Percentiles rank a stretch among this genome's conserved stretches.
phyloP scores from a whole-genome alignment of 345 rosid genomes.

The Physaria fendleri region DNA sequence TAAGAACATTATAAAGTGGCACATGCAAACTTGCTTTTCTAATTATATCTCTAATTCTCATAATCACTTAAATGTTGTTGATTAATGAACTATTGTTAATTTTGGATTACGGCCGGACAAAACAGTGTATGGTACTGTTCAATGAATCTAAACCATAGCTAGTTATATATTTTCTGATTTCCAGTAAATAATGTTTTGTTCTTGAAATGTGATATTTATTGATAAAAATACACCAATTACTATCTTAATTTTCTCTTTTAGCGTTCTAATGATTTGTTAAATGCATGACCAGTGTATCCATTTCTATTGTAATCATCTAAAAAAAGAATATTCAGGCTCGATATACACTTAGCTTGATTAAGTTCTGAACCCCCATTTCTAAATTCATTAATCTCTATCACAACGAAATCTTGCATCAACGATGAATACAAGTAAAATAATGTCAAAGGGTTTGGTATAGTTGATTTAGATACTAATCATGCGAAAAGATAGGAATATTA shows the following conservation, averaged over 20 bases:
- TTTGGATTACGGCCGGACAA: not conserved
- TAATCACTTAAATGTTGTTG: not conserved
- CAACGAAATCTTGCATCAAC: not conserved
- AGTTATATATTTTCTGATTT: not conserved
- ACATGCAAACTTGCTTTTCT: not conserved
- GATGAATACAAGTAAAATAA: not conserved
- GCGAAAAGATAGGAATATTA: not conserved
- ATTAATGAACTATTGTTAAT: not conserved
- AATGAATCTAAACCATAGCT: no score
- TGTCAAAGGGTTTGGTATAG: conserved; percentile 1
- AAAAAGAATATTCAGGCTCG: not conserved
- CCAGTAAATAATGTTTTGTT: not conserved
- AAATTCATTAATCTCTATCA: not conserved
- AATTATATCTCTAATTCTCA: not conserved
- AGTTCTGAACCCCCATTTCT: not conserved
- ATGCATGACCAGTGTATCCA: not conserved
- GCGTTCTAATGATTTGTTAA: not conserved
- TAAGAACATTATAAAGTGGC: not conserved
- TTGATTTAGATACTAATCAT: not conserved
- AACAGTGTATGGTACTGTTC: not conserved
- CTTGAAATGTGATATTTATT: no score
- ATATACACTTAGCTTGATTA: no score
- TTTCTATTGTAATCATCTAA: not conserved
- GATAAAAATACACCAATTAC: not conserved
- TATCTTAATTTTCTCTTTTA: not conserved